A percentile compares a stretch with the other conserved stretches of the same genome.
Evolutionary conservation across 2,329 filamentous ascomycete genomes (phyloP).

Genomic region (Lecanicillium sp.): DNA sequence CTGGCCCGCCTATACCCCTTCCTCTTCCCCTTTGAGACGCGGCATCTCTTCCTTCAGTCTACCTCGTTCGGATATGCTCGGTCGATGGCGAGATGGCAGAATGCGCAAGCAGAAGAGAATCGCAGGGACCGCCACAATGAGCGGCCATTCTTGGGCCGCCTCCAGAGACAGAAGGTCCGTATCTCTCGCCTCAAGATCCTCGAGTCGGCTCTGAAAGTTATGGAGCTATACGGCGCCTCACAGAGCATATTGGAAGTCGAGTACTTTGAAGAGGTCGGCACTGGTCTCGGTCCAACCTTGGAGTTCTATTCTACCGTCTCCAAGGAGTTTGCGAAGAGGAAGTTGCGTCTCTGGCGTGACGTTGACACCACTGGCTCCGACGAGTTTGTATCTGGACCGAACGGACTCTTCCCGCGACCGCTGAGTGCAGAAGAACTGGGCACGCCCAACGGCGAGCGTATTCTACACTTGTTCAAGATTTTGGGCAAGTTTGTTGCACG

Average conservation of each 20-base stretch:
- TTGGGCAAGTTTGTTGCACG: slow-evolving; percentile 96
- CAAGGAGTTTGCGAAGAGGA: slow-evolving; percentile 95
- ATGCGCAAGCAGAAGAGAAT: slow-evolving; percentile 75
- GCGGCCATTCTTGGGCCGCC: slow-evolving; percentile 79
- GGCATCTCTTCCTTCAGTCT: slow-evolving; percentile 93
- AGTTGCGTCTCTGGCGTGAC: slow-evolving; percentile 93
- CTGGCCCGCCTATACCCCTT: slow-evolving; percentile 90
- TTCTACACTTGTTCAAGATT: slow-evolving; percentile 83
- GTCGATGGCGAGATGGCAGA: slow-evolving; percentile 97
- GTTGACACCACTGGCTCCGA: slow-evolving; percentile 66
- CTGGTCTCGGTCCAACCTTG: slow-evolving; percentile 86
- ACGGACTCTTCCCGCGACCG: slow-evolving; percentile 86
- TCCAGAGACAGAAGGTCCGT: slow-evolving; percentile 96
- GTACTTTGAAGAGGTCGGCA: slow-evolving; percentile 98
- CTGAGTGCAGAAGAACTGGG: slow-evolving; percentile 72
- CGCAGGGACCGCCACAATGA: slow-evolving; percentile 83
- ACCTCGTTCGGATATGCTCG: slow-evolving; percentile 97
- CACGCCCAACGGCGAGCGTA: slow-evolving; percentile 76
- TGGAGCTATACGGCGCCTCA: slow-evolving; percentile 97
- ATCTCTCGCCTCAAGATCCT: slow-evolving; percentile 93
- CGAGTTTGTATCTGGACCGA: slow-evolving; percentile 79
- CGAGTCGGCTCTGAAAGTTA: slow-evolving; percentile 95
- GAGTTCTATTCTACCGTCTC: slow-evolving; percentile 98
- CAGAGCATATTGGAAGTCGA: slow-evolving; percentile 95
- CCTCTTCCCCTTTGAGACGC: slow-evolving; percentile 95